Percentiles rank a stretch among this genome's conserved stretches.
Evolutionary conservation across 208 protist genomes (phyloP).

Genomic region (Trypanosoma platydactyli): DNA sequence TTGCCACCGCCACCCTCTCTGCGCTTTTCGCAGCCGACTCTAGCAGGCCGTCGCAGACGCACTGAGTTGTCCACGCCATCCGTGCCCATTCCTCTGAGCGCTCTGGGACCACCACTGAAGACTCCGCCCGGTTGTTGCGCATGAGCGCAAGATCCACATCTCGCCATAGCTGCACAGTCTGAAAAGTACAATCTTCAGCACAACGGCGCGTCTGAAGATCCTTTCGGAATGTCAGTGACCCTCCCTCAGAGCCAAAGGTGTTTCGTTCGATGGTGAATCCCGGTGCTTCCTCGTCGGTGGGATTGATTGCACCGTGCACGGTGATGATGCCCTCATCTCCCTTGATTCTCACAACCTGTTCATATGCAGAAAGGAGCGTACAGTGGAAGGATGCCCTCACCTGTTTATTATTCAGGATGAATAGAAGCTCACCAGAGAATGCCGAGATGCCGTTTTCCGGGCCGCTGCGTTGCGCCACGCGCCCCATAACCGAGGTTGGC

Average conservation of each 20-base stretch:
- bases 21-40: conserved; percentile 44
- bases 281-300: conserved; percentile 39
- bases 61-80: conserved; percentile 52
- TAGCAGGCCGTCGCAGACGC: conserved; percentile 53
- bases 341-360: conserved; percentile 57
- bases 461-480: conserved; percentile 46
- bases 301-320: conserved; percentile 63
- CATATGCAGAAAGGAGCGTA: conserved; percentile 52
- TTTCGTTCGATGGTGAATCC: conserved; percentile 34
- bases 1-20: not conserved
- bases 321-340: conserved; percentile 49
- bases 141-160: conserved; percentile 55
- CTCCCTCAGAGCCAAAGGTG: conserved; percentile 10
- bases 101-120: conserved; percentile 43
- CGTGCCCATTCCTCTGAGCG: conserved; percentile 49
- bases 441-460: conserved; percentile 48
- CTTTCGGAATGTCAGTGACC: conserved; percentile 19
- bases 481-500: conserved; percentile 44
- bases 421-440: conserved; percentile 62
- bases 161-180: conserved; percentile 70
- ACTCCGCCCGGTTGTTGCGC: conserved; percentile 41
- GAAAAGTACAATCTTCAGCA: conserved; percentile 37
- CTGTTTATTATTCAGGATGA: conserved; percentile 27
- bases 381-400: conserved; percentile 65
- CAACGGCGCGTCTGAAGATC: conserved; percentile 13